A percentile compares a stretch with the other conserved stretches of the same genome.
Evolutionary conservation across 352 stramenopile genomes (phyloP).

Genomic region (Globisporangium yorkense): DNA sequence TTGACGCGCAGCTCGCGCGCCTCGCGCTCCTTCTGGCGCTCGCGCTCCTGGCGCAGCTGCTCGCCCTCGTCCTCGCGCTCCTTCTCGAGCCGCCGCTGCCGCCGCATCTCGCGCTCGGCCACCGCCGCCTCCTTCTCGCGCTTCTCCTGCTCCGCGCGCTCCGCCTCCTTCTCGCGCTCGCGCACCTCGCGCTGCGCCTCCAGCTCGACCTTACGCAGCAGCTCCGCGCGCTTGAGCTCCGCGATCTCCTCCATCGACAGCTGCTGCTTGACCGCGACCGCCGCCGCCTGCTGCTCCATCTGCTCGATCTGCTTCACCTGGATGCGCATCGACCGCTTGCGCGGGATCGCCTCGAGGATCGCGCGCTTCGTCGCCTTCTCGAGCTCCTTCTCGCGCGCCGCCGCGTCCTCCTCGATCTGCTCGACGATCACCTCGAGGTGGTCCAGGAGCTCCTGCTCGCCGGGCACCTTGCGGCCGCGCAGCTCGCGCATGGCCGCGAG

Average conservation of each 20-base stretch:
- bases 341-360: conserved; percentile 79
- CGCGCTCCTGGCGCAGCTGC: conserved; percentile 22
- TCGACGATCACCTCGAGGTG: conserved; percentile 78
- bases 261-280: conserved; percentile 46
- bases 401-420: conserved; percentile 63
- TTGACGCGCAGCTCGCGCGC: conserved; percentile 43
- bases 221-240: conserved; percentile 61
- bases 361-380: conserved; percentile 73
- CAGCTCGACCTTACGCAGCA: conserved; percentile 60
- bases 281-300: conserved; percentile 66
- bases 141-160: conserved; percentile 42
- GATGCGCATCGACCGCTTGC: conserved; percentile 76
- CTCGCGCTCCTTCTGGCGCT: conserved; percentile 43
- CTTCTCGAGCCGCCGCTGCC: conserved; percentile 54
- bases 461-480: conserved; percentile 55
- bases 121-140: conserved; percentile 46
- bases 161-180: conserved; percentile 45
- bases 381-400: conserved; percentile 38
- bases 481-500: conserved; percentile 51
- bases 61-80: conserved; percentile 44
- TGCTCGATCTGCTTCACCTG: conserved; percentile 83
- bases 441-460: conserved; percentile 72
- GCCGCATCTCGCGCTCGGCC: conserved; percentile 48
- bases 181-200: conserved; percentile 53
- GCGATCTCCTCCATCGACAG: conserved; percentile 58